Conservation (phyloP, 768 basidiomycete genomes). For the Boletus insuetus region DNA sequence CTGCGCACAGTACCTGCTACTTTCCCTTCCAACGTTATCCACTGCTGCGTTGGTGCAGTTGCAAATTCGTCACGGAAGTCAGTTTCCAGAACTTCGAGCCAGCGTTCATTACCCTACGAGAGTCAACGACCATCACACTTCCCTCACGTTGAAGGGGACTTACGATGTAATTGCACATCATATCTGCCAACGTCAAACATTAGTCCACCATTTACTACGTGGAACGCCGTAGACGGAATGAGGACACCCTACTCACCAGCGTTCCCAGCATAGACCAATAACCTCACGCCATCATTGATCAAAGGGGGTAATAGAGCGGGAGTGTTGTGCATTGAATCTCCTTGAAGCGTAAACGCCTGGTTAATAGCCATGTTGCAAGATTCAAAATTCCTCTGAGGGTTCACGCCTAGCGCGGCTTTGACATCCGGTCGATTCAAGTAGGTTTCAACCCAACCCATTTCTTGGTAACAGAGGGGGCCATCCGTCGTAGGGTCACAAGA, state of each 20-base stretch:
- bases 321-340: slow-evolving; percentile 85
- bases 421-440: slow-evolving; percentile 79
- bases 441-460: slow-evolving; percentile 85
- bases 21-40: slow-evolving; percentile 53
- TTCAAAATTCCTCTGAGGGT: slow-evolving; percentile 55
- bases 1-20: slow-evolving; percentile 66
- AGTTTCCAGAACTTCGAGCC: slow-evolving; percentile 64
- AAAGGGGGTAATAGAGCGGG: slow-evolving; percentile 77
- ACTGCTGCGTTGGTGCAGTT: slow-evolving; percentile 47
- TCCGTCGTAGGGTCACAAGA: slow-evolving; percentile 72
- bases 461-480: slow-evolving; percentile 69
- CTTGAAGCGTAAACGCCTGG: slow-evolving; percentile 74
- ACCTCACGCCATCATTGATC: slow-evolving; percentile 74
- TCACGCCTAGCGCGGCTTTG: slow-evolving; percentile 79
- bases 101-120: slow-evolving; percentile 68
- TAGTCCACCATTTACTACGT: slow-evolving; percentile 7
- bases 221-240: background rate
- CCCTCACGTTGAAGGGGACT: slow-evolving; percentile 11
- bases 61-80: slow-evolving; percentile 62
- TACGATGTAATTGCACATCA: slow-evolving; percentile 86
- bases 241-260: slow-evolving; percentile 48
- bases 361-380: slow-evolving; percentile 82
- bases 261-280: slow-evolving; percentile 89
- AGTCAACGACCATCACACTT: background rate
- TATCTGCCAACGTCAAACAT: slow-evolving; percentile 44